Base-by-base conservation (phyloP, 768 basidiomycete genomes). In the Pholiota conissans region DNA sequence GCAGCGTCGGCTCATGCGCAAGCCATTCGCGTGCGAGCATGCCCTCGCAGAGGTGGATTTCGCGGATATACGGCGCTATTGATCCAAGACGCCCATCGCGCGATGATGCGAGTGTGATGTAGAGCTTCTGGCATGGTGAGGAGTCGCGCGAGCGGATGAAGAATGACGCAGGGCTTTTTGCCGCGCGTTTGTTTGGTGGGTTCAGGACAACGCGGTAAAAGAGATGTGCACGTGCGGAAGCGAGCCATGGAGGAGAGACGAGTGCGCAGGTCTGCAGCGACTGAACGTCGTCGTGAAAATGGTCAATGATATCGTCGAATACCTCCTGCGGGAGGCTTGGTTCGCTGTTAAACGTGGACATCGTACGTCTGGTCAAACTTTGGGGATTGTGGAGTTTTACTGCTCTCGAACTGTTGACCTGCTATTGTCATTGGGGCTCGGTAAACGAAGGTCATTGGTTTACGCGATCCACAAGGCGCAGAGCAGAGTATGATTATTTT, bases 61-160 rank as follows among this genome's bases (percentile, higher is more conserved):
- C 67, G 20, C 56, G 54, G 28, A 71, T 64, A 29, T 68, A 64
- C 26, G 42, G 40, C 81, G 93, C 45, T 84, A 91, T 69, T 79
- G 86, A 0, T 79, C 98, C 37, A 93, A 98, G 74, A 84, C 82
- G 27, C 90, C 95, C 18, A 92, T 95, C 50, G 80, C 84, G 67
- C 95, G 95, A 73, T 79, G 94, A 48, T 73, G 97, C 34, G 4
- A 71, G 55, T 26, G 56, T 49, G n/a, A 53, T 45, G 46, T 56
- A 59, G 27, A 62, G 53, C 50, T 42, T 55, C 32, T 50, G 28
- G 46, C 61, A 61, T 47, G 59, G 60, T 22, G 62, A 57, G 18
- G 40, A 34, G 35, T 57, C 20, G 22, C 39, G 58, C 30, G 35
- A 47, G n/a, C 28, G 34, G 30, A 50, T 52, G 48, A 61, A 61